These are phyloP conservation scores for Colletotrichum salicis DNA, from an alignment of 2,329 filamentous ascomycete genomes.

Conservation along the genomic window DNA sequence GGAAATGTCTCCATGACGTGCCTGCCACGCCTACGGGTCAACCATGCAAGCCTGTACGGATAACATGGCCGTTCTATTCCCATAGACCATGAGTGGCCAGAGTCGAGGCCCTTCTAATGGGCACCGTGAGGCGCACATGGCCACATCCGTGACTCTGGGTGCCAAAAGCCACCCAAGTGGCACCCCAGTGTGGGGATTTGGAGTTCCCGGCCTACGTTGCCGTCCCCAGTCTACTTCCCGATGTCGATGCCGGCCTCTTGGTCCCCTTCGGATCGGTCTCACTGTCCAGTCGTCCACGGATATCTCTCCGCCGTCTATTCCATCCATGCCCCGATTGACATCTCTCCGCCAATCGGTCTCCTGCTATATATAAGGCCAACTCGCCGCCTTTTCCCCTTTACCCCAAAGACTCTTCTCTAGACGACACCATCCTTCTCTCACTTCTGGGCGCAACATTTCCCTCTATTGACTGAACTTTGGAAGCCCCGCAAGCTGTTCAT, in stretches of 20 bases:
- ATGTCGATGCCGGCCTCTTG: slow-evolving; percentile 26
- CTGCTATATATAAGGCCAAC: slow-evolving; percentile 14
- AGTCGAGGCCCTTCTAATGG: neutral
- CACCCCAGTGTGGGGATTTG: slow-evolving; percentile 20
- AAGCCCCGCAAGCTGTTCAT: neutral
- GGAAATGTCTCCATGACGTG: neutral
- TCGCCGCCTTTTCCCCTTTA: neutral
- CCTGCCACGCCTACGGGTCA: neutral
- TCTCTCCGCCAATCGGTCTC: slow-evolving; percentile 5
- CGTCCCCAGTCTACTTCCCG: slow-evolving; percentile 28
- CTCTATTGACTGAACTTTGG: neutral
- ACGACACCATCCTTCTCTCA: neutral
- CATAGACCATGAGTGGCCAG: neutral
- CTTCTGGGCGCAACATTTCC: neutral
- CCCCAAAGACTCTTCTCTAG: neutral
- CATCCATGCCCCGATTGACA: slow-evolving; percentile 13
- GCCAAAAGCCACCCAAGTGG: neutral
- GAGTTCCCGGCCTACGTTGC: slow-evolving; percentile 31
- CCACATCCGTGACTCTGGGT: neutral
- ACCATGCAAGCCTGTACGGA: neutral
- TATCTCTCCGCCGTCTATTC: slow-evolving; percentile 20
- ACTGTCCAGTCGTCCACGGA: neutral
- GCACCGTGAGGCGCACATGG: neutral
- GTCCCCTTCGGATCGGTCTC: slow-evolving; percentile 19
- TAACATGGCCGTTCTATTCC: neutral